A percentile compares a stretch with the other conserved stretches of the same genome.
Conservation (phyloP, 2,329 filamentous ascomycete species). For the Alternaria sp. region DNA sequence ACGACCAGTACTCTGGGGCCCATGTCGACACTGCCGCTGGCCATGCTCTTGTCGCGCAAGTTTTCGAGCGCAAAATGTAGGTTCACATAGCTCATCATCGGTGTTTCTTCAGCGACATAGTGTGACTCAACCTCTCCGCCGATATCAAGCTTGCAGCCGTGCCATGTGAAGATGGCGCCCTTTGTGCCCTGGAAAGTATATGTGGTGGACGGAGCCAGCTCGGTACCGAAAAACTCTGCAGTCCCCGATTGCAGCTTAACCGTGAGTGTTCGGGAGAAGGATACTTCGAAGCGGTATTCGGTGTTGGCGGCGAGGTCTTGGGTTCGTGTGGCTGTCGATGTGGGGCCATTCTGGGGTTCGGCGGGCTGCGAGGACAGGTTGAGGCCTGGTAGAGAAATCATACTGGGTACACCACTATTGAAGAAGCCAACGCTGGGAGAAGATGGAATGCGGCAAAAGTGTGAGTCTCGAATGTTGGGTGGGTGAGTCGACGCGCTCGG, state of each 20-base stretch:
- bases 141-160: slow-evolving; percentile 86
- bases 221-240: slow-evolving; percentile 93
- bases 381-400: slow-evolving; percentile 58
- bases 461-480: neutral
- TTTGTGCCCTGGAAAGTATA: slow-evolving; percentile 86
- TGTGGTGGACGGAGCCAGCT: slow-evolving; percentile 79
- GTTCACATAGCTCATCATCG: slow-evolving; percentile 81
- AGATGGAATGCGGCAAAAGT: neutral
- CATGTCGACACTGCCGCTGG: slow-evolving; percentile 49
- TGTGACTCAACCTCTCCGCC: slow-evolving; percentile 73
- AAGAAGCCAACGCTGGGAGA: neutral
- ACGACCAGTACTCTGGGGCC: slow-evolving; percentile 87
- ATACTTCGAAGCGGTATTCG: slow-evolving; percentile 57
- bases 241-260: slow-evolving; percentile 77
- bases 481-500: neutral
- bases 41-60: slow-evolving; percentile 68
- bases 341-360: slow-evolving; percentile 35
- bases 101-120: slow-evolving; percentile 79
- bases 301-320: slow-evolving; percentile 57
- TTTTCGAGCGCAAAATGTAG: slow-evolving; percentile 86
- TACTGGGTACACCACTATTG: slow-evolving; percentile 14
- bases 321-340: slow-evolving; percentile 42
- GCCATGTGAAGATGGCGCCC: slow-evolving; percentile 90
- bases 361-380: slow-evolving; percentile 51
- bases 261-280: slow-evolving; percentile 45